Conservation (phyloP, 352 stramenopile species). For the Peronospora tabacina region DNA sequence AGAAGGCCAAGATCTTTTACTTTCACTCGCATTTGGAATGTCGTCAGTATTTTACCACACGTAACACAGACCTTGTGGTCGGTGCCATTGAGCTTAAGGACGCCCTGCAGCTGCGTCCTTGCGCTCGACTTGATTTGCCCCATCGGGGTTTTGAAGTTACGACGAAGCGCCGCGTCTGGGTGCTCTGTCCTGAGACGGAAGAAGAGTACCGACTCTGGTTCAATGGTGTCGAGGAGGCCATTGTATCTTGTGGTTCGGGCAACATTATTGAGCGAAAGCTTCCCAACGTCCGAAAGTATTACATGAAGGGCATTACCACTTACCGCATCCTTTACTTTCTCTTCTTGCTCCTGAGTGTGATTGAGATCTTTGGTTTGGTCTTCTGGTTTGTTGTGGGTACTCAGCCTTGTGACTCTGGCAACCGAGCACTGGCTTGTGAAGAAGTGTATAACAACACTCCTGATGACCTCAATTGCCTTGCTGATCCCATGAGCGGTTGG, state of each 20-base stretch:
- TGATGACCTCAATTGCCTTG: conserved; percentile 45
- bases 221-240: conserved; percentile 63
- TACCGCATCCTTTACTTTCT: conserved; percentile 78
- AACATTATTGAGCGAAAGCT: conserved; percentile 85
- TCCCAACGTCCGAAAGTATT: conserved; percentile 84
- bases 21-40: conserved; percentile 83
- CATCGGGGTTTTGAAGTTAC: conserved; percentile 73
- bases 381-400: conserved; percentile 79
- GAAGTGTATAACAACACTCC: conserved; percentile 55
- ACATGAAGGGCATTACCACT: conserved; percentile 78
- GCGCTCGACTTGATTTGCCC: conserved; percentile 68
- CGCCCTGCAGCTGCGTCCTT: conserved; percentile 72
- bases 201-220: conserved; percentile 85
- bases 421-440: conserved; percentile 40
- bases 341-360: conserved; percentile 57
- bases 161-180: conserved; percentile 80
- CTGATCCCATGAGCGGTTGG: conserved; percentile 52
- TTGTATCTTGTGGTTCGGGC: conserved; percentile 60
- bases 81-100: conserved; percentile 80
- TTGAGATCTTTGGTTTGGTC: conserved; percentile 63
- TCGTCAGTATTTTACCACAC: conserved; percentile 81
- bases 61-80: conserved; percentile 73
- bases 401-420: conserved; percentile 60
- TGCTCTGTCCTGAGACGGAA: conserved; percentile 78
- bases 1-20: conserved; percentile 87